Conservation (phyloP, 2,329 filamentous ascomycete genomes). For the Xylaria sp. region DNA sequence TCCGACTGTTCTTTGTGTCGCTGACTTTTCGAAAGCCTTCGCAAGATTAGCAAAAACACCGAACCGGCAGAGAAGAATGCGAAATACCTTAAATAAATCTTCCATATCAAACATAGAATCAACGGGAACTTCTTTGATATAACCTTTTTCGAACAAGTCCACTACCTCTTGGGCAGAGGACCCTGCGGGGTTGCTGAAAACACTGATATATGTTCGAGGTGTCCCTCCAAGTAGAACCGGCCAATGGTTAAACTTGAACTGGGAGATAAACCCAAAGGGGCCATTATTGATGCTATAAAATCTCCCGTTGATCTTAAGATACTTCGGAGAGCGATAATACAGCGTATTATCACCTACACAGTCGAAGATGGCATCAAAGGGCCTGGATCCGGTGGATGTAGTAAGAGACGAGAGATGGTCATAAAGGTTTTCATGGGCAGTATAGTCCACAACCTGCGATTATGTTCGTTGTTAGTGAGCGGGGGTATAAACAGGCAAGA, state of each 20-base stretch:
- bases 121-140: constrained; percentile 36
- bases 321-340: constrained; percentile 39
- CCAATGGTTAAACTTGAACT: constrained; percentile 38
- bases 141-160: constrained; percentile 25
- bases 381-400: constrained; percentile 9
- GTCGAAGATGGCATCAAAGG: constrained; percentile 42
- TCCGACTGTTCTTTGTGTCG: constrained; percentile 36
- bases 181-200: constrained; percentile 33
- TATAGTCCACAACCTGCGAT: constrained; percentile 43
- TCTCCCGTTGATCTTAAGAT: constrained; percentile 39
- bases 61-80: background rate
- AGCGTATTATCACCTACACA: constrained; percentile 42
- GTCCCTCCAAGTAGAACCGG: constrained; percentile 40
- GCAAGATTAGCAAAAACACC: constrained; percentile 4
- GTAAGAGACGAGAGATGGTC: constrained; percentile 32
- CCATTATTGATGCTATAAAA: constrained; percentile 41
- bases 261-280: constrained; percentile 34
- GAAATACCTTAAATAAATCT: constrained; percentile 36
- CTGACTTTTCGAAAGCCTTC: constrained; percentile 37
- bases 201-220: constrained; percentile 34
- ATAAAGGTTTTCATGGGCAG: constrained; percentile 37
- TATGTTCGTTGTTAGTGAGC: background rate
- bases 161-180: constrained; percentile 31
- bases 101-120: constrained; percentile 40
- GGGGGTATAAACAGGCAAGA: background rate